These are phyloP conservation scores for Mrakia gelida DNA, from an alignment of 768 basidiomycete species.

Conservation along the genomic window DNA sequence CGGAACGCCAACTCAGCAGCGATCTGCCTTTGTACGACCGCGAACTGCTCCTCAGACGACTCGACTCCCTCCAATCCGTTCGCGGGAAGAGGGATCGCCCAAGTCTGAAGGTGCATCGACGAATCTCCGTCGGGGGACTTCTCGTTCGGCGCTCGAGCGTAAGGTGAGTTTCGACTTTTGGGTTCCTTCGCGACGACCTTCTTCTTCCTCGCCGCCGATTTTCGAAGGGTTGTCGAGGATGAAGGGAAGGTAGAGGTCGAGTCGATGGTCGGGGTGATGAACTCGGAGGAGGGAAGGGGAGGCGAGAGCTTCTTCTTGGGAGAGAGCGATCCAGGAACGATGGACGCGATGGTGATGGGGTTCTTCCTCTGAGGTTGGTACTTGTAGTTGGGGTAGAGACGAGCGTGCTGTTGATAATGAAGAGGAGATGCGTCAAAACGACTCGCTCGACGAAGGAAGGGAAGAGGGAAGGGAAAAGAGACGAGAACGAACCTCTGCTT, in stretches of 20 bases:
- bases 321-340: background rate
- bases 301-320: background rate
- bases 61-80: background rate
- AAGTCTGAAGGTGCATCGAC: background rate
- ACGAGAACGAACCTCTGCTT: slow-evolving; percentile 43
- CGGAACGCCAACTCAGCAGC: background rate
- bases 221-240: background rate
- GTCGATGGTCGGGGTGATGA: background rate
- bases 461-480: background rate
- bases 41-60: background rate
- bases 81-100: slow-evolving; percentile 14
- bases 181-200: background rate
- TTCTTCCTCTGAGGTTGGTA: slow-evolving; percentile 14
- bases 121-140: background rate
- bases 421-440: background rate
- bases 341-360: background rate
- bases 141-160: background rate
- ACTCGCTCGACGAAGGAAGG: background rate
- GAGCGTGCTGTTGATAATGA: slow-evolving; percentile 20
- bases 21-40: background rate
- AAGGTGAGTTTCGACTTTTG: background rate
- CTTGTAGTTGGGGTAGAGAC: slow-evolving; percentile 22
- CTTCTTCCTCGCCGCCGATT: background rate
- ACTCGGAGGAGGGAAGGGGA: background rate
- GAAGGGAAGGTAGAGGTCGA: background rate